phyloP scores from a whole-genome alignment of 495 filamentous ascomycete species.

The Aspergillus taichungensis region DNA sequence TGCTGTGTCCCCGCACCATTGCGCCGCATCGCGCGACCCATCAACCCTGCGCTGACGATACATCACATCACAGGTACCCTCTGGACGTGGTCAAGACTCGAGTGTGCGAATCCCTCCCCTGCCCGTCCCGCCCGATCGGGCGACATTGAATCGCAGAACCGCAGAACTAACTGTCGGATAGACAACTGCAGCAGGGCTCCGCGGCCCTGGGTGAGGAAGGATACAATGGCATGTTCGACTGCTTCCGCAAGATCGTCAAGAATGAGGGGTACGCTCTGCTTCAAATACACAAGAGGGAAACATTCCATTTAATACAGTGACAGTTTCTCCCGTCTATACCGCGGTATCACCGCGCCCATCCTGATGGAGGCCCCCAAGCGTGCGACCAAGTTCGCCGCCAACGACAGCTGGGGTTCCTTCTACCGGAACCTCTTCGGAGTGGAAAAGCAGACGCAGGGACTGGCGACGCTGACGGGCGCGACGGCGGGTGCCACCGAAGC shows the following conservation, averaged over 20 bases:
- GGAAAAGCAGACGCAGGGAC: constrained; percentile 76
- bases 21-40: background rate
- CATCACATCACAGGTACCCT: constrained; percentile 64
- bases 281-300: constrained; percentile 1
- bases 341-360: constrained; percentile 91
- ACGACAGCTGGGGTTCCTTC: constrained; percentile 93
- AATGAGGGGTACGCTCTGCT: constrained; percentile 72
- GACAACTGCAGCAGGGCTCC: constrained; percentile 76
- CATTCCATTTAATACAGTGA: background rate
- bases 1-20: constrained; percentile 6
- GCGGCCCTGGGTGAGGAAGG: constrained; percentile 55
- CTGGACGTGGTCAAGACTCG: constrained; percentile 97
- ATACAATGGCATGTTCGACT: constrained; percentile 97
- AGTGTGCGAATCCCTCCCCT: constrained; percentile 53
- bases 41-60: background rate
- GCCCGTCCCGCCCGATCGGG: background rate
- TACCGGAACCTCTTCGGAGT: constrained; percentile 78
- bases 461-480: constrained; percentile 87
- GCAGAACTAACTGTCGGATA: constrained; percentile 24
- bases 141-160: background rate
- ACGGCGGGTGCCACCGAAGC: constrained; percentile 92
- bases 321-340: constrained; percentile 82
- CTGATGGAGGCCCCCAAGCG: constrained; percentile 98
- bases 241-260: constrained; percentile 89
- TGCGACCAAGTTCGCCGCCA: constrained; percentile 97